Evolutionary conservation across 1,284 basidiomycete genomes (phyloP), one percentile per base, ranked within the genome.

Genomic region (Athelia sp.): DNA sequence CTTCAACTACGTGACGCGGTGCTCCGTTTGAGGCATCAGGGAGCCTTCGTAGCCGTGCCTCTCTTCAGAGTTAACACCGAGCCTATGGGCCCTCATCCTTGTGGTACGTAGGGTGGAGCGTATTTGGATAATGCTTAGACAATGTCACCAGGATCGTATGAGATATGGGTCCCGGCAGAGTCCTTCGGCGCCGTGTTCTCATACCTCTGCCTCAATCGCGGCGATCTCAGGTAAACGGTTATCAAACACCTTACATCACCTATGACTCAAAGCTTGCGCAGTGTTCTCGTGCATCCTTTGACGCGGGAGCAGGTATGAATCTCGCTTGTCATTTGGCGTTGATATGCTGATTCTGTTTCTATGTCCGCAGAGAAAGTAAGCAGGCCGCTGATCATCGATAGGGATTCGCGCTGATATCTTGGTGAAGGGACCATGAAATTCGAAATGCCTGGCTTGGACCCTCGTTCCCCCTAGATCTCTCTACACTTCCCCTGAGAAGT

Each of bases 1-100:
- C 71, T 87, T 2, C 74, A 80, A 40, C 70, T 89, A 29, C 74
- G 84, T 0, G 84, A 89, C 58, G 80, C 86, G 2, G 79, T 89
- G 8, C 69, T 89, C 35, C 73, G 79, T 11, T 70, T 89, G 43
- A 72, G 87, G 42, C 72, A 80, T 17, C 82, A 87, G 49, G 86
- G 85, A 2, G 85, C 86, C 1, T 89, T 88, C 56, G 77, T 89
- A 11, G 86, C 85, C 1, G 86, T 88, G 1, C 87, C 86, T 10
- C 70, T 87, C 18, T 84, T 76, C 60, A 74, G 82, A 40, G 82
- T 89, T 24, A 87, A 89, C 60, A 75, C 69, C 2, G 76, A 65
- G 3, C 85, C 86, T 2, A 78, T 83, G 2, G 86, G 87, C 0
- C 86, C 86, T 11, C 87, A 89, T 66, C 86, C 87, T n/a, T 77